Conservation (phyloP, 108 stramenopile species). For the Pseudonitzschia multiseries region DNA sequence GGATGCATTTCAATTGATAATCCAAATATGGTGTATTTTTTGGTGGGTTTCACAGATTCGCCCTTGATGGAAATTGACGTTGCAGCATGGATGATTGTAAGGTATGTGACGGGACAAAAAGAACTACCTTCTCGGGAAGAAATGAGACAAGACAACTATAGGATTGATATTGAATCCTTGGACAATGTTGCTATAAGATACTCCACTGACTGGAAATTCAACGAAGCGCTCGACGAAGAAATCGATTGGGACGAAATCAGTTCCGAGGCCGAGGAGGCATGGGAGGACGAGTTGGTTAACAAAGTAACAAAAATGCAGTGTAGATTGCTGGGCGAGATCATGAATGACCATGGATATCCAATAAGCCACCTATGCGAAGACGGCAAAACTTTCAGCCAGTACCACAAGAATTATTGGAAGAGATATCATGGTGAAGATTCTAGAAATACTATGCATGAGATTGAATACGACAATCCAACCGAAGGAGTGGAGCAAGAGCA, state of each 20-base stretch:
- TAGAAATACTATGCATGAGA: not conserved
- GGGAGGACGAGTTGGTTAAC: not conserved
- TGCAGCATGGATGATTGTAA: slow-evolving; percentile 7
- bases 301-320: not conserved
- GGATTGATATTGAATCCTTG: not conserved
- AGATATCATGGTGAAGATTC: not conserved
- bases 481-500: no score
- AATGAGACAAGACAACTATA: not conserved
- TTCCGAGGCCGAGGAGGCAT: not conserved
- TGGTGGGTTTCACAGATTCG: slow-evolving; percentile 10
- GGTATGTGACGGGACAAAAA: not conserved
- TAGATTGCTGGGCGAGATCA: not conserved
- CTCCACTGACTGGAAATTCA: not conserved
- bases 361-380: not conserved
- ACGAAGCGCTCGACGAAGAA: not conserved
- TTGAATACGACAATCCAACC: no score
- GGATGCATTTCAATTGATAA: slow-evolving; percentile 36
- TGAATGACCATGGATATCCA: slow-evolving; percentile 5
- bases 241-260: not conserved
- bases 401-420: not conserved
- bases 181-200: not conserved
- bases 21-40: slow-evolving; percentile 58
- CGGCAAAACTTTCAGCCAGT: not conserved
- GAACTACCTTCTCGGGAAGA: not conserved
- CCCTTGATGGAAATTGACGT: slow-evolving; percentile 45